phyloP scores from a whole-genome alignment of 768 basidiomycete species.

The Dentipellis fragilis region DNA sequence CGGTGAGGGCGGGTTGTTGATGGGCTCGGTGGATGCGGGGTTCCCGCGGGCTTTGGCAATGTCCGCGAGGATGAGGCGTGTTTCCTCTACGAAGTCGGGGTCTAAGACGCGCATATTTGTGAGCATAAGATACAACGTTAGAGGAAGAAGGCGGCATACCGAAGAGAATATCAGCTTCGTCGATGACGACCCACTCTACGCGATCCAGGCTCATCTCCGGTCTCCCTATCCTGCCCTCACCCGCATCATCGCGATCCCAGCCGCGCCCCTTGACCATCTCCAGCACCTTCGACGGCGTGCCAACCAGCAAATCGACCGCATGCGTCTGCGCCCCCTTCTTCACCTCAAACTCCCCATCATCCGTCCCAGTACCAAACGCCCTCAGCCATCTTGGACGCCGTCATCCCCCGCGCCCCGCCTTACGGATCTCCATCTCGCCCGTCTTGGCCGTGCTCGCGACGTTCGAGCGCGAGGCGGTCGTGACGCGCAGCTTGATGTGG shows the following conservation, averaged over 20 bases:
- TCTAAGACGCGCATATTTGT: constrained; percentile 34
- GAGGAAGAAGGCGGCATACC: constrained; percentile 35
- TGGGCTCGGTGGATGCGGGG: constrained; percentile 22
- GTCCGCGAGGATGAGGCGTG: constrained; percentile 58
- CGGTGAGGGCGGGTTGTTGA: not conserved
- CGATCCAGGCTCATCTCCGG: constrained; percentile 55
- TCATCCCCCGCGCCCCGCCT: constrained; percentile 10
- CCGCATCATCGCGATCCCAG: constrained; percentile 35
- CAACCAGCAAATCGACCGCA: constrained; percentile 48
- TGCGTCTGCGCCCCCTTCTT: constrained; percentile 14
- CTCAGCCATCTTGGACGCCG: constrained; percentile 41
- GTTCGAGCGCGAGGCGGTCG: constrained; percentile 62
- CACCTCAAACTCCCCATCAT: constrained; percentile 14
- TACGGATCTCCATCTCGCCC: not conserved
- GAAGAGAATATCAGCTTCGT: constrained; percentile 87
- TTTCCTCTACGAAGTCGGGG: constrained; percentile 72
- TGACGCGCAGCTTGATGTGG: constrained; percentile 62
- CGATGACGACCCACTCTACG: constrained; percentile 84
- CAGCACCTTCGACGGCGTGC: constrained; percentile 54
- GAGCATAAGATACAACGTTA: not conserved
- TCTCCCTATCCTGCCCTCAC: constrained; percentile 26
- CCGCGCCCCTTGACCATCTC: constrained; percentile 47
- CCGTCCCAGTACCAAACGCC: constrained; percentile 18
- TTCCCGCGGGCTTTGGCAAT: constrained; percentile 54
- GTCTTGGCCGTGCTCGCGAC: constrained; percentile 15